Conservation (phyloP, 306 rosid genomes). For the Trifolium fragiferum region DNA sequence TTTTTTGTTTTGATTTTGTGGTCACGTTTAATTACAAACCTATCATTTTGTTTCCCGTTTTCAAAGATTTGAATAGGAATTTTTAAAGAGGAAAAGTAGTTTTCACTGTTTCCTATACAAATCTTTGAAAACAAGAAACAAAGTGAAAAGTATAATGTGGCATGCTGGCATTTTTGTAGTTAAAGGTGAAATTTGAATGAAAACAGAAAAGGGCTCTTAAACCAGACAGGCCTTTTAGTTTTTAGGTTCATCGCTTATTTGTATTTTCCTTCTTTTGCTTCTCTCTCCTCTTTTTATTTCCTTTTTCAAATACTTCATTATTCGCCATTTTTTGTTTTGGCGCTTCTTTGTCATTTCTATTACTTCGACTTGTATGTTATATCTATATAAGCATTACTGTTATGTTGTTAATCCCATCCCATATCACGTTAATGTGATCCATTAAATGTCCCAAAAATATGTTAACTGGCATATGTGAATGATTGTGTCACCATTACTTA, state of each 20-base stretch:
- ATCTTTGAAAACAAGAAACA: neutral
- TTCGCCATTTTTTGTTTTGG: constrained; percentile 2
- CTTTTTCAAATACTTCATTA: constrained; percentile 30
- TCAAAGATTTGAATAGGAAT: neutral
- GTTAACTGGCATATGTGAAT: constrained; percentile 15
- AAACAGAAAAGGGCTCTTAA: neutral
- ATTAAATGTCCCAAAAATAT: neutral
- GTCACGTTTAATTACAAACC: neutral
- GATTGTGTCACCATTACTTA: constrained; percentile 23
- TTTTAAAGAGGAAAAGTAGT: neutral
- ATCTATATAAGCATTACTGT: constrained; percentile 19
- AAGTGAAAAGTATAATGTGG: neutral
- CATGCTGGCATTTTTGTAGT: neutral
- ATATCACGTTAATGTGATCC: neutral
- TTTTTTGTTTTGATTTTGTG: neutral
- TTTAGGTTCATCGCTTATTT: constrained; percentile 25
- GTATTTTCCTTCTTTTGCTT: constrained; percentile 23
- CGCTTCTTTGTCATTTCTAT: constrained; percentile 8
- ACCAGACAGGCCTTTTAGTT: constrained; percentile 5
- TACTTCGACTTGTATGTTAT: constrained; percentile 13
- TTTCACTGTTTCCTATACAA: neutral
- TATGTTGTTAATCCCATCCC: constrained; percentile 15
- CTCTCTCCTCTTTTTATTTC: constrained; percentile 18
- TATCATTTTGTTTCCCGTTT: neutral
- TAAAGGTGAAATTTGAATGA: neutral